Evolutionary conservation across 495 filamentous ascomycete genomes (phyloP).

Genomic region (Penicillium subrubescens): DNA sequence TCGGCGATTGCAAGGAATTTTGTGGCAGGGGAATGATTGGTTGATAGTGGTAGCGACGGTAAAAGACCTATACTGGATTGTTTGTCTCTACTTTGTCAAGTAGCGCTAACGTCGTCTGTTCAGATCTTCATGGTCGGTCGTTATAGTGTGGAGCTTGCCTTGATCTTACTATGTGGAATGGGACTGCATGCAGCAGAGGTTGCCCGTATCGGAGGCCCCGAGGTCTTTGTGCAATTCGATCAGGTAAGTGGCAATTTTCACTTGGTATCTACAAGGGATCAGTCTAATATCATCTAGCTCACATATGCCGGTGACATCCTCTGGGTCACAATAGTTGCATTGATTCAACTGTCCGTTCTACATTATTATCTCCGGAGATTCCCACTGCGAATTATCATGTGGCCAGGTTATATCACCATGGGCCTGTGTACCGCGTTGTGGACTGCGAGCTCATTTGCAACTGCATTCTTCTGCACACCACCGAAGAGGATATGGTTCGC

Average conservation of each 20-base stretch:
- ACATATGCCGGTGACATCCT: constrained; percentile 26
- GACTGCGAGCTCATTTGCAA: constrained; percentile 21
- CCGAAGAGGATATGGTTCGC: constrained; percentile 18
- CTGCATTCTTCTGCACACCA: constrained; percentile 24
- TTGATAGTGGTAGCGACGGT: constrained; percentile 23
- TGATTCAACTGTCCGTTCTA: constrained; percentile 26
- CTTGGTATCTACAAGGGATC: too few species aligned
- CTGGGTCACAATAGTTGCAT: constrained; percentile 15
- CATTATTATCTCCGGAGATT: constrained; percentile 24
- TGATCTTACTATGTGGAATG: constrained; percentile 25
- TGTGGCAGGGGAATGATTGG: constrained; percentile 24
- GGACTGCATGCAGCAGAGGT: constrained; percentile 24
- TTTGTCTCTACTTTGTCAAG: background rate
- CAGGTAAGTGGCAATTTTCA: constrained; percentile 11
- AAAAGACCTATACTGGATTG: constrained; percentile 2
- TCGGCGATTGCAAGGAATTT: constrained; percentile 12
- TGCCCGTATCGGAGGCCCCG: constrained; percentile 9
- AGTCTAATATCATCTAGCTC: constrained; percentile 20
- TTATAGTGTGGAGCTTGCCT: constrained; percentile 25
- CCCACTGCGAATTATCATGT: constrained; percentile 9
- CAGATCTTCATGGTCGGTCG: constrained; percentile 23
- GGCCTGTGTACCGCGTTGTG: constrained; percentile 19
- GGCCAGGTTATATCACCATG: constrained; percentile 15
- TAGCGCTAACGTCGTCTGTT: background rate
- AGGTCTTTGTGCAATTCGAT: constrained; percentile 19